A percentile compares a stretch with the other conserved stretches of the same genome.
Evolutionary conservation across 495 filamentous ascomycete species (phyloP).

Genomic region (Trichoderma gamsii): DNA sequence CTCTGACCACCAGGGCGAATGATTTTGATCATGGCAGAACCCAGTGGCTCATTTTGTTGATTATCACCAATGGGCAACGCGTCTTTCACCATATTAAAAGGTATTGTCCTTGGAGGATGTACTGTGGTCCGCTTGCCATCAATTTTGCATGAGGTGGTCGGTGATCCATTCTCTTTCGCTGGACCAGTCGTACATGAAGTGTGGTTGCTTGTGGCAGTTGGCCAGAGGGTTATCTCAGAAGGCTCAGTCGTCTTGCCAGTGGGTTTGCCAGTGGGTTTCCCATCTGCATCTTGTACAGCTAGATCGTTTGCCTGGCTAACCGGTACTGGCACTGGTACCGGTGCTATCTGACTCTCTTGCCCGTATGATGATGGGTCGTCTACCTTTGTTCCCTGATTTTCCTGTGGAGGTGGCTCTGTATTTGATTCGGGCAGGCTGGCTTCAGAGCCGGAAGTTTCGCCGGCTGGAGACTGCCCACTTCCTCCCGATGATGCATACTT

Average conservation of each 20-base stretch:
- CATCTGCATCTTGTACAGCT: not conserved
- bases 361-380: not conserved
- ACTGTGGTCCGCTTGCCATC: not conserved
- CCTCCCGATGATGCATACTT: not conserved
- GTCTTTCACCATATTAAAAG: not conserved
- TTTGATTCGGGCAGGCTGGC: not conserved
- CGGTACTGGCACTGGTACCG: not conserved
- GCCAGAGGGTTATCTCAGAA: conserved; percentile 4
- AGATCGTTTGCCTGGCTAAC: not conserved
- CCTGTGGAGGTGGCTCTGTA: not conserved
- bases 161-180: not conserved
- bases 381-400: not conserved
- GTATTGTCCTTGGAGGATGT: not conserved
- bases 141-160: not conserved
- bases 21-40: not conserved
- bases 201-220: not conserved
- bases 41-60: not conserved
- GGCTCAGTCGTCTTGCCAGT: not conserved
- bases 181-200: not conserved
- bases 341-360: not conserved
- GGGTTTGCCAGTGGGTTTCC: not conserved
- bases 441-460: not conserved
- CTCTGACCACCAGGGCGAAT: not conserved
- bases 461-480: not conserved
- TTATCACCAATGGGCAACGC: not conserved